Conservation (phyloP, 73 alveolate genomes). For the Paramecium pentaurelia region DNA sequence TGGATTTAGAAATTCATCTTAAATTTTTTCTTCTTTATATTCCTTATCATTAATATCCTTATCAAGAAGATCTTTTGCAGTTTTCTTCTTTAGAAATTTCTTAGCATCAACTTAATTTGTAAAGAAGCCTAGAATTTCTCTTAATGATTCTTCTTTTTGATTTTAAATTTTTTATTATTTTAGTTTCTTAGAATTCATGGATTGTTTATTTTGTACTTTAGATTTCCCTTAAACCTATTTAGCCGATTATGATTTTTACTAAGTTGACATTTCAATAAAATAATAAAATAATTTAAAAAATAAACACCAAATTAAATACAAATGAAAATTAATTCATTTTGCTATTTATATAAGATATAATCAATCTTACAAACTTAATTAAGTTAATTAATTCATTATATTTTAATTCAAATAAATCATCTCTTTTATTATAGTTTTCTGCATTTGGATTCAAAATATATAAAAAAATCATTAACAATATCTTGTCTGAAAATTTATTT, state of each 20-base stretch:
- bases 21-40: not conserved
- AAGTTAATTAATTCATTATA: no score
- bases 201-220: not conserved
- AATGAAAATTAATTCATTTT: no score
- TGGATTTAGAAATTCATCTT: constrained; percentile 9
- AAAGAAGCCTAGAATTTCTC: constrained; percentile 1
- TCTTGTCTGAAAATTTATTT: no score
- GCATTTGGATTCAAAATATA: no score
- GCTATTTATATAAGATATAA: no score
- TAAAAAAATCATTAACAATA: no score
- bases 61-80: not conserved
- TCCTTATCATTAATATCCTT: not conserved
- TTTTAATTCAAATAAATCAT: no score
- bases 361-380: no score
- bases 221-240: not conserved
- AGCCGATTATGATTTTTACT: not conserved
- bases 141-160: not conserved
- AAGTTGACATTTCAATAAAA: no score
- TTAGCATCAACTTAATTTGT: constrained; percentile 14
- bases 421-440: no score
- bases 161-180: not conserved
- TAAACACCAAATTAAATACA: no score
- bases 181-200: not conserved
- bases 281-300: no score
- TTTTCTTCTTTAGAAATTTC: not conserved